phyloP scores from a whole-genome alignment of 495 filamentous ascomycete species.

The Lasiosphaeria hispida region DNA sequence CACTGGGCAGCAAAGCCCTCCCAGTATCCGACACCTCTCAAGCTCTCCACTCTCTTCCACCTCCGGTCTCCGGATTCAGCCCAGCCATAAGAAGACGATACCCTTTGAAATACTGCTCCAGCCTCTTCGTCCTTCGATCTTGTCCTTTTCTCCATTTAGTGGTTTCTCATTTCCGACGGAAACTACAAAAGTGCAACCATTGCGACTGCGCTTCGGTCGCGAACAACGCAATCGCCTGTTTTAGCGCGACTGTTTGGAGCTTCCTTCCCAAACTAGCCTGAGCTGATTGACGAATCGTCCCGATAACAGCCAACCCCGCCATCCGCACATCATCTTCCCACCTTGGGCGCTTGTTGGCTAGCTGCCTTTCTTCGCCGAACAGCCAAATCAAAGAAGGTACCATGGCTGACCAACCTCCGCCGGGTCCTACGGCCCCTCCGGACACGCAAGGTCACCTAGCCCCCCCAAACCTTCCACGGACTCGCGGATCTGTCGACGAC shows the following conservation, averaged over 20 bases:
- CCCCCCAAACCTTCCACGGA: neutral
- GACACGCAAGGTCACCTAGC: neutral
- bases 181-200: neutral
- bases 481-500: constrained; percentile 35
- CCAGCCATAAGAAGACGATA: neutral
- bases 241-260: neutral
- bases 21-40: neutral
- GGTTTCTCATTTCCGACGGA: neutral
- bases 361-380: neutral
- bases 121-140: too few relatives aligned
- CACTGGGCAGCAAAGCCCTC: constrained; percentile 1
- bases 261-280: neutral
- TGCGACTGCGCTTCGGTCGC: neutral
- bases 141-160: too few relatives aligned
- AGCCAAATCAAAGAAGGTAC: neutral
- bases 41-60: neutral
- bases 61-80: neutral
- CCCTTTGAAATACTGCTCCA: too few relatives aligned
- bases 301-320: constrained; percentile 13
- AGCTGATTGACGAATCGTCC: neutral
- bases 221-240: neutral
- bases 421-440: constrained; percentile 11
- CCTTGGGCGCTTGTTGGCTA: neutral
- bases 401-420: constrained; percentile 17
- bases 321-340: constrained; percentile 8